Conservation (phyloP, 177 flowering plant genomes). For the Telopea speciosissima region DNA sequence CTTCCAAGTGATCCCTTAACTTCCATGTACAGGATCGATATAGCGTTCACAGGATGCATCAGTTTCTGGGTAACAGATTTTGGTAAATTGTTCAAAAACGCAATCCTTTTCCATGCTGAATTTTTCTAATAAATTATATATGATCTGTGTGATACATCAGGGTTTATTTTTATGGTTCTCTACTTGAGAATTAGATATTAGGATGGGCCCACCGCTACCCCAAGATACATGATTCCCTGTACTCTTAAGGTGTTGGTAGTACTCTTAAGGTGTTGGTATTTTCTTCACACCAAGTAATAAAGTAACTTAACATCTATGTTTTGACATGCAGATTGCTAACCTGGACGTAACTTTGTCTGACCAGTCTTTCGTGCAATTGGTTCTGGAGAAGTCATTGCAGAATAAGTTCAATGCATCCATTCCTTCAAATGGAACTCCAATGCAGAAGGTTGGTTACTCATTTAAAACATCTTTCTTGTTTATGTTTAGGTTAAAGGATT, state of each 20-base stretch:
- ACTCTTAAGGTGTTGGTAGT: no score
- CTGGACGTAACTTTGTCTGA: conserved; percentile 17
- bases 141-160: background rate
- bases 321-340: conserved; percentile 16
- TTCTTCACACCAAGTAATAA: background rate
- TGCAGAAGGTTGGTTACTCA: conserved; percentile 30
- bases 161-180: no score
- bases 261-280: no score
- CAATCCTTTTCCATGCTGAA: background rate
- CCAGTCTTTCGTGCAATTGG: conserved; percentile 18
- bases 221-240: no score
- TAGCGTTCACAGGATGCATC: background rate
- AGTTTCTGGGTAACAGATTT: background rate
- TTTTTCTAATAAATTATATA: background rate
- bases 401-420: conserved; percentile 7
- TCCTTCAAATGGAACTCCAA: conserved; percentile 19
- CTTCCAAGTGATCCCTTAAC: background rate
- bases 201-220: background rate
- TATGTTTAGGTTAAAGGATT: background rate
- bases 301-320: background rate
- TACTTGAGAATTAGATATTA: background rate
- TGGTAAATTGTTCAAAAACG: background rate
- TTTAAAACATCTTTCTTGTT: background rate
- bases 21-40: background rate
- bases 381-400: conserved; percentile 16